phyloP scores from a whole-genome alignment of 305 asterid genomes.

The Fraxinus albicans region DNA sequence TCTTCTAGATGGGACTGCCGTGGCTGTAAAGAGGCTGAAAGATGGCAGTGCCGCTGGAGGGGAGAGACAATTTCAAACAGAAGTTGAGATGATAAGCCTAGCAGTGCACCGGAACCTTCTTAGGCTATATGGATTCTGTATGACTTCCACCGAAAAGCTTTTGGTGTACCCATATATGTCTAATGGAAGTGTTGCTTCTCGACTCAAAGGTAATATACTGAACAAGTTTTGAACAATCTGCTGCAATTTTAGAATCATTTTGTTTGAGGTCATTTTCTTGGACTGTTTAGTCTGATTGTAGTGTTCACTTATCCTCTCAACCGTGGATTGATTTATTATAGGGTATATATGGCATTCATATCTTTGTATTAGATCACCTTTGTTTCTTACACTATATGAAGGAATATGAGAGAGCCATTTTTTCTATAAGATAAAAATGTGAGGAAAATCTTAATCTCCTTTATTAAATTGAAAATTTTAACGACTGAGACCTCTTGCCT shows the following conservation, averaged over 20 bases:
- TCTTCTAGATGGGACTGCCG: constrained; percentile 42
- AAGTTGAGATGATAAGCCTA: constrained; percentile 51
- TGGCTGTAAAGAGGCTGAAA: constrained; percentile 50
- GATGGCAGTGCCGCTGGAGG: constrained; percentile 51
- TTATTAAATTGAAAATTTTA: neutral
- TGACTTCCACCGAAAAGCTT: constrained; percentile 48
- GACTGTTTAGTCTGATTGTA: neutral
- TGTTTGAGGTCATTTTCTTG: neutral
- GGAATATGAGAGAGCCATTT: neutral
- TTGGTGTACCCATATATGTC: constrained; percentile 54
- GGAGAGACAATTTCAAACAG: constrained; percentile 51
- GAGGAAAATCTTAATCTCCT: neutral
- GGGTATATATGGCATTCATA: neutral
- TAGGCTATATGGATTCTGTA: constrained; percentile 42
- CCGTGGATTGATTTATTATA: neutral
- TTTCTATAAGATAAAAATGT: neutral
- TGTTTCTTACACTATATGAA: neutral
- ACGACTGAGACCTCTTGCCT: neutral
- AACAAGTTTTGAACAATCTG: neutral
- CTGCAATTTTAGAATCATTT: neutral
- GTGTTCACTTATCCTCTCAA: neutral
- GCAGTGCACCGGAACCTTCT: constrained; percentile 58
- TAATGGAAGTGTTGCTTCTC: constrained; percentile 51
- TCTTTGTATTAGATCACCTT: neutral
- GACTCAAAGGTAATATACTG: constrained; percentile 38